Evolutionary conservation across 371 early-diverging fungal genomes (phyloP).

Genomic region (Syncephalastrum racemosum): DNA sequence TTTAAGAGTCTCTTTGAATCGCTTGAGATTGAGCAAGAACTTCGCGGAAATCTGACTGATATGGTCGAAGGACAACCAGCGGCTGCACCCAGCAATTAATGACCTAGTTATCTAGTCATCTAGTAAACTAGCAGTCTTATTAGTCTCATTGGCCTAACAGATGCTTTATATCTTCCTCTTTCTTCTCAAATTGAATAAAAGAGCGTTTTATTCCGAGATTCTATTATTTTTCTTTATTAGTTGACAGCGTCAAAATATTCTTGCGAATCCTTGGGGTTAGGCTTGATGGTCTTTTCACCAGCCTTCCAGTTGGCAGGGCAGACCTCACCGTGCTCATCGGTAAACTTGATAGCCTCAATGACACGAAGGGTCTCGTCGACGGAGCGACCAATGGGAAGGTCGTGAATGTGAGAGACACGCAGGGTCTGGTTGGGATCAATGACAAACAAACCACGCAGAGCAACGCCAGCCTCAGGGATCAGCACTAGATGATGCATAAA

Average conservation of each 20-base stretch:
- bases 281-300: conserved; percentile 69
- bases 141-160: too few species aligned
- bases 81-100: conserved; percentile 30
- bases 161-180: too few species aligned
- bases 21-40: conserved; percentile 91
- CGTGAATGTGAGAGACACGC: conserved; percentile 57
- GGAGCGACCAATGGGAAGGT: conserved; percentile 92
- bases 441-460: conserved; percentile 84
- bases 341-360: conserved; percentile 94
- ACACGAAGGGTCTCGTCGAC: conserved; percentile 95
- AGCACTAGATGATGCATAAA: conserved; percentile 42
- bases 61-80: conserved; percentile 24
- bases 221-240: background rate
- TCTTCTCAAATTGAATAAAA: too few species aligned
- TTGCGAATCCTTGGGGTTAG: conserved; percentile 72
- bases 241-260: conserved; percentile 64
- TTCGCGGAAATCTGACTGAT: conserved; percentile 84
- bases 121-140: too few species aligned
- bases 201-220: too few species aligned
- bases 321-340: conserved; percentile 83
- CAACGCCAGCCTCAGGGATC: conserved; percentile 64
- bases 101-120: background rate
- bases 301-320: conserved; percentile 90
- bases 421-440: conserved; percentile 91
- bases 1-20: conserved; percentile 96